Base-by-base conservation (phyloP, 2,329 filamentous ascomycete genomes). In the Fusarium armeniacum region DNA sequence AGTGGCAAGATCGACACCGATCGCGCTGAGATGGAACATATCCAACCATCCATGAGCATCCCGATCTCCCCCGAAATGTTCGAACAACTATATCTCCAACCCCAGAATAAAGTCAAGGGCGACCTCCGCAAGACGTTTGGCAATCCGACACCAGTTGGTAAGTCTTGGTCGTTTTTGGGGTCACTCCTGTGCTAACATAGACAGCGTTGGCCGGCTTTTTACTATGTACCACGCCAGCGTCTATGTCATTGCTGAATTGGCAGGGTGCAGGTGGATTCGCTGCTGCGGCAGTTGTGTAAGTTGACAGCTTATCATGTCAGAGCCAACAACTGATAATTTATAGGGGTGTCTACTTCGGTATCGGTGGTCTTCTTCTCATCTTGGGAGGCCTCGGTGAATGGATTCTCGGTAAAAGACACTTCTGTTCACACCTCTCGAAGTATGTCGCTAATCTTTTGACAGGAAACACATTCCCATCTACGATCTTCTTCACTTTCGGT, bases 381-480 rank as follows among this genome's bases (percentile, higher is more conserved):
- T 70, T 86, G 5, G 82, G 82, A 5, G 83, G 82, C 12, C 72
- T 86, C 6, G 79, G 85, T 9, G 85, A 87, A 73, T 86, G 84
- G 70, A 76, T 86, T 38, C 76, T 86, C 0, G 85, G 77, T 77
- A 72, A 41, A 22, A 20, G 5, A 12, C 4, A 5, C 4, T 20
- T 6, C 2, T 10, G 8, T 9, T 18, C 13, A 8, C 9, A 5
- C 6, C 3, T 6, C 1, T 15, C 12, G 2, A 3, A 6, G 10
- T 28, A 5, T 4, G 2, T 12, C 11, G 4, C 50, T 73, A 6
- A 63, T 12, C 4, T 7, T 13, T 13, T 11, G 11, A 4, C 5
- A 78, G 76, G 84, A 38, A 86, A 86, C 60, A 87, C 85, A 0
- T 88, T 87, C 50, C 81, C 85, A 0, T 83, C 82, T 44, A 84